Evolutionary conservation across 768 basidiomycete species (phyloP), one percentile per base, ranked within the genome.

Genomic region (Pholiota microspora): DNA sequence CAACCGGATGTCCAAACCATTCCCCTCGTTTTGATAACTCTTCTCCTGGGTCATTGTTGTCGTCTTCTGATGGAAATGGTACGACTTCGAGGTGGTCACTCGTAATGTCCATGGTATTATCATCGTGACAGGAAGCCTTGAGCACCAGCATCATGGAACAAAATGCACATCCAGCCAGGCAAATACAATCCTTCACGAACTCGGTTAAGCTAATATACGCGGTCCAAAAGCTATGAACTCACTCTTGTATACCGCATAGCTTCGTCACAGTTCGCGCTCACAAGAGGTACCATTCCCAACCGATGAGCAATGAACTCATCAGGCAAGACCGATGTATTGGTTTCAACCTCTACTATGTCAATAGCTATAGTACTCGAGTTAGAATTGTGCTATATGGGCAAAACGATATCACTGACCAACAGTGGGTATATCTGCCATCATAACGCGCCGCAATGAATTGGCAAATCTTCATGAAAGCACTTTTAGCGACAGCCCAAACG

Each of bases 261-360:
- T 64, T 93, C 91, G 57, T 94, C 92, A 61, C 93, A 95, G 60
- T 90, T 91, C 34, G 84, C 77, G 70, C 92, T 95, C 48, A 88
- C 77, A 21, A 99, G 77, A 7, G 97, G 97, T 25, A 99, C 79
- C 84, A 97, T 89, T 21, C 97, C 97, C 27, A 99, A 77, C 48
- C 97, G 84, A 70, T 99, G 97, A 0, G 94, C 92, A 57, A 99
- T 89, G 74, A 94, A 97, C 73, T 99, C 97, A 71, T 99, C 97
- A 2, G 95, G 92, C 18, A 99, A 74, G 3, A 97, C 95, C 1
- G 92, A 86, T 4, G 93, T 94, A 69, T 99, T 99, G 52, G 81
- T 81, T 55, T 88, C 82, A 59, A 98, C 89, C 70, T 94, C 90
- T 9, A 98, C 96, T 72, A 96, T 88, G 75, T 99, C 97, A 59